Base-by-base conservation (phyloP, 1,284 basidiomycete species). In the Afroboletus lepidellus region DNA sequence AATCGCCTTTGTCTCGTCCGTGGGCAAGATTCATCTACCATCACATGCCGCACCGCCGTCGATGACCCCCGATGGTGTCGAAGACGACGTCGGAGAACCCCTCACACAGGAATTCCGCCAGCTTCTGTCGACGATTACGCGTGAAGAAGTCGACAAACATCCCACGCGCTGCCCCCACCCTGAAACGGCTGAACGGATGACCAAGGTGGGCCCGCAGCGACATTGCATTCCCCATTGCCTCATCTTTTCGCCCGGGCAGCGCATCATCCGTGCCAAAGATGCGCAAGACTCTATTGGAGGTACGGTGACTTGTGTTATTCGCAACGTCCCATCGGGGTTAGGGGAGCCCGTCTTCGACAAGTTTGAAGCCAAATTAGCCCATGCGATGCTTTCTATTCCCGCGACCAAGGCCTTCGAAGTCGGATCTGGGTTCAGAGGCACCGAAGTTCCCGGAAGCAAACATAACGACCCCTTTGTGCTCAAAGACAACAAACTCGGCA, bases 331-430 rank as follows among this genome's bases (percentile, higher is more conserved):
- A 37, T 74, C 87, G 18, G 97, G 97, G 3, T 83, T 99, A 33
- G 97, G 97, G 51, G 97, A 99, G 72, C 97, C 97, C 41, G 91
- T 93, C 53, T 99, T 99, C 70, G 95, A 99, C 81, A 99, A 99
- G 77, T 87, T 99, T 68, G 97, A 98, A 72, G 97, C 97, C 30
- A 85, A 87, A 61, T 85, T 99, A 54, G 97, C 84, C 3, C 97
- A 99, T 70, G 97, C 97, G 16, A 99, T 99, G 95, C 83, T 99
- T 53, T 95, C 92, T 55, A 98, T 99, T 66, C 97, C 97, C 30
- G 96, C 97, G 8, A 99, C 97, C 53, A 99, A 99, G 71, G 94
- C 85, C 5, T 99, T 99, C 71, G 97, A 99, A 75, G 88, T 99
- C 60, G 97, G 97, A 44, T 96, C 93, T 24, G 97, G 97, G 29